Evolutionary conservation across 2,329 filamentous ascomycete species (phyloP), one percentile per base, ranked within the genome.

Genomic region (Hymenoscyphus fraxineus): DNA sequence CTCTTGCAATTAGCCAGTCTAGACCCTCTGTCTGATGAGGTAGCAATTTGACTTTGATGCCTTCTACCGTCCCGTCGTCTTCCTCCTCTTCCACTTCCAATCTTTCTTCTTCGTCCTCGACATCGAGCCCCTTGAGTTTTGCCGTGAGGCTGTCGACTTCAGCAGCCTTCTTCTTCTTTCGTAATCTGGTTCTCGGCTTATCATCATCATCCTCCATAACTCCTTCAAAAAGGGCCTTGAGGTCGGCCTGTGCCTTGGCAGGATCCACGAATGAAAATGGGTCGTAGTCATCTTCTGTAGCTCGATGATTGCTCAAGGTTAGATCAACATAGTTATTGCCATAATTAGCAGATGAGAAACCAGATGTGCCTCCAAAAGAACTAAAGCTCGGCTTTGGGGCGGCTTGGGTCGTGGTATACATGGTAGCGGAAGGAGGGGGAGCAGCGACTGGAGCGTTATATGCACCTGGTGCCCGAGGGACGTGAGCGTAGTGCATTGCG

Each of bases 11-110:
- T 92, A 99, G 97, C 94, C 95, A 99, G 64, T 89, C 86, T 0
- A 98, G 89, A 71, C 95, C 95, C 63, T 97, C 92, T 15, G 97
- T 87, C 77, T 99, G 95, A 78, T 99, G 95, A 4, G 93, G 94
- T 0, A 99, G 83, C 2, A 99, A 83, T 73, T 90, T 93, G 66
- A 98, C 92, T 63, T 89, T 90, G 66, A 99, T 83, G 0, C 94
- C 95, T 62, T 93, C 88, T 0, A 97, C 81, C 66, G 80, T 85
- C 60, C 83, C 88, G 73, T 88, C 88, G 55, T 85, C 81, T 62
- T 83, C 79, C 6, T 83, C 79, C 31, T 83, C 79, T 6, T 84
- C 80, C 4, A 74, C 71, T 13, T 69, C 74, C 73, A 58, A 76
- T 75, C 54, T 75, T 70, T 69, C 71, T 67, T 78, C 75, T 76